Evolutionary conservation across 1,139 yeast genomes (phyloP).

Genomic region (Blastobotrys illinoisensis): DNA sequence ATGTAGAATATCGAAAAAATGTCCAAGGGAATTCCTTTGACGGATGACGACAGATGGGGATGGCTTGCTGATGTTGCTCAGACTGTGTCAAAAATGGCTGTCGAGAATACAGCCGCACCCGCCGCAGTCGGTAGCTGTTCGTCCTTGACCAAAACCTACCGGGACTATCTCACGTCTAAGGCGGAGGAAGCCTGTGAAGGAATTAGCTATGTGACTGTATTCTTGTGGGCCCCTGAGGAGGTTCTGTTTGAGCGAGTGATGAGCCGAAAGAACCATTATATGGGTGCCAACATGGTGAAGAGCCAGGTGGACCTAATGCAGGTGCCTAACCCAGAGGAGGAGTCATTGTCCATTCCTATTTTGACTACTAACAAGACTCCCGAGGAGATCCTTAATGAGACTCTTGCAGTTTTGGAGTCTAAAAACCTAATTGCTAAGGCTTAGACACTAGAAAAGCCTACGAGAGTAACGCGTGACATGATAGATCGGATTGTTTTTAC

Average conservation of each 20-base stretch:
- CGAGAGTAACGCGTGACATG: too few species aligned
- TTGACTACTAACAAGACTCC: constrained; percentile 13
- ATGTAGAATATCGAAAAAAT: constrained; percentile 65
- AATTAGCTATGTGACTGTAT: constrained; percentile 40
- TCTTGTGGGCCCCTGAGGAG: constrained; percentile 59
- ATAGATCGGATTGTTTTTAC: neutral
- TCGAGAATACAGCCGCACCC: constrained; percentile 31
- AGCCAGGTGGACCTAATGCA: constrained; percentile 74
- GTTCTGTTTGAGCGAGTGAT: constrained; percentile 57
- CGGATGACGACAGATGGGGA: constrained; percentile 87
- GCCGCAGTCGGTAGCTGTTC: constrained; percentile 70
- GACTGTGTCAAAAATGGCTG: constrained; percentile 31
- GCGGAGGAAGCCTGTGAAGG: constrained; percentile 17
- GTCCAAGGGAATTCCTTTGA: constrained; percentile 71
- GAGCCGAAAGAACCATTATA: constrained; percentile 66
- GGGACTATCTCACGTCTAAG: constrained; percentile 47
- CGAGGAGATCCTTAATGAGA: constrained; percentile 13
- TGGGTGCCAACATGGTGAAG: constrained; percentile 79
- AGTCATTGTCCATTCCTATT: constrained; percentile 16
- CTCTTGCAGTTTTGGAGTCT: constrained; percentile 3
- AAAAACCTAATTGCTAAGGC: neutral
- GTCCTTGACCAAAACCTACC: constrained; percentile 65
- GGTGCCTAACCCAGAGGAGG: constrained; percentile 44
- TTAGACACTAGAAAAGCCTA: too few species aligned
- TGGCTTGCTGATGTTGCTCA: constrained; percentile 62